Conservation (phyloP, 352 stramenopile genomes). For the Pythium sp. region DNA sequence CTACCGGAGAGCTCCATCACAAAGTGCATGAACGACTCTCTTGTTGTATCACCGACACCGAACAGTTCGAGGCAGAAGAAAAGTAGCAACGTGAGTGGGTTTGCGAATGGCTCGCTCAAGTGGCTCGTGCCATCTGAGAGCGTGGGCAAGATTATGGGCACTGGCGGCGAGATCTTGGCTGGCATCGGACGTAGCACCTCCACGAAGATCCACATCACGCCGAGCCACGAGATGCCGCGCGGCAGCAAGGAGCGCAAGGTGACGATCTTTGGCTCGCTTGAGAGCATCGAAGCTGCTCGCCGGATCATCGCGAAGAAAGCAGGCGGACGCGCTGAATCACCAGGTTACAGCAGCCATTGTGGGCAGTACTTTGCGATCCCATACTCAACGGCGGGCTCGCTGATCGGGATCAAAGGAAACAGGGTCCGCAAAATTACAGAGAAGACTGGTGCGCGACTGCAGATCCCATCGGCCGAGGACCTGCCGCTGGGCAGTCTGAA, state of each 20-base stretch:
- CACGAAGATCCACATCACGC: constrained; percentile 42
- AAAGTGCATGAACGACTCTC: constrained; percentile 32
- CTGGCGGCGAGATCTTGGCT: constrained; percentile 38
- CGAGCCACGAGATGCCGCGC: constrained; percentile 30
- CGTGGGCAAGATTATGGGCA: constrained; percentile 66
- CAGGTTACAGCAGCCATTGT: constrained; percentile 23
- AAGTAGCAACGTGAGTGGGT: constrained; percentile 1
- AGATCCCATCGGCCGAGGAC: constrained; percentile 47
- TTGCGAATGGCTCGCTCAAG: constrained; percentile 19
- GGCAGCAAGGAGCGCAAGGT: constrained; percentile 50
- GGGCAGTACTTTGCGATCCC: constrained; percentile 72
- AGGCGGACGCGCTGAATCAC: constrained; percentile 37
- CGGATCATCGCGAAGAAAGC: constrained; percentile 37
- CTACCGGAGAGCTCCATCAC: constrained; percentile 41
- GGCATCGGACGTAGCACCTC: constrained; percentile 42
- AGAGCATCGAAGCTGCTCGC: constrained; percentile 34
- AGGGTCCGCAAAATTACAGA: constrained; percentile 41
- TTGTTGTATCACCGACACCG: constrained; percentile 8
- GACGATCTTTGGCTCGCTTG: constrained; percentile 32
- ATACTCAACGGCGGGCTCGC: constrained; percentile 34
- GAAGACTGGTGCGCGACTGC: constrained; percentile 48
- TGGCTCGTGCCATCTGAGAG: constrained; percentile 51
- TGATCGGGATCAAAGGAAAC: constrained; percentile 50
- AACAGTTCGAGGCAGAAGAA: constrained; percentile 1
- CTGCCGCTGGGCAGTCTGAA: constrained; percentile 63